These are phyloP conservation scores for Phaeotremella fagi DNA, from an alignment of 768 basidiomycete species.

Conservation along the genomic window DNA sequence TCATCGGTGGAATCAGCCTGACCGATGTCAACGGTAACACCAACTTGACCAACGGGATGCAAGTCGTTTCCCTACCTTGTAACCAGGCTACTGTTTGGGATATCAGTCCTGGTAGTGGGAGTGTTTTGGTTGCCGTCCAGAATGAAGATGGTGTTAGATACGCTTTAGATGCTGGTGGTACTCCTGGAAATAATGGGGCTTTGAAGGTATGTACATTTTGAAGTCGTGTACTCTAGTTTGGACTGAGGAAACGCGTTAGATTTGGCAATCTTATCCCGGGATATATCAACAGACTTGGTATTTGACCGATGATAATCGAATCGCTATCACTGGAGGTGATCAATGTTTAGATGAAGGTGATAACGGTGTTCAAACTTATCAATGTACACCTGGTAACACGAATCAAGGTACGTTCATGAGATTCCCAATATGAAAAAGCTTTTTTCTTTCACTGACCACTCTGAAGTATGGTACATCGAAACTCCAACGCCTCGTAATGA, in stretches of 20 bases:
- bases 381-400: conserved; percentile 18
- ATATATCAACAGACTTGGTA: conserved; percentile 26
- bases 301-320: conserved; percentile 22
- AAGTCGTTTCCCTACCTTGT: conserved; percentile 4
- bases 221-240: neutral
- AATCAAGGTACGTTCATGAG: conserved; percentile 9
- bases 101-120: conserved; percentile 12
- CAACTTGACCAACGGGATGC: conserved; percentile 2
- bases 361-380: conserved; percentile 16
- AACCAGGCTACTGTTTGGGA: conserved; percentile 11
- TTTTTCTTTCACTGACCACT: neutral
- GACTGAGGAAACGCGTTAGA: neutral
- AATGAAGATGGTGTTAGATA: neutral
- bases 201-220: conserved; percentile 15
- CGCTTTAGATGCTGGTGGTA: conserved; percentile 20
- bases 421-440: neutral
- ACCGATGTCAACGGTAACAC: neutral
- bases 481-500: neutral
- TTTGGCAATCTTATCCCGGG: conserved; percentile 11
- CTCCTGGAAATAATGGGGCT: conserved; percentile 11
- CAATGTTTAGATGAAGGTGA: conserved; percentile 17
- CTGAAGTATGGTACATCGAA: neutral
- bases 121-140: conserved; percentile 1
- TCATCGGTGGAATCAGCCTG: neutral
- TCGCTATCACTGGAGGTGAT: conserved; percentile 25